These are phyloP conservation scores for Boletus rufocinnamomeus DNA, from an alignment of 768 basidiomycete genomes.

Conservation along the genomic window DNA sequence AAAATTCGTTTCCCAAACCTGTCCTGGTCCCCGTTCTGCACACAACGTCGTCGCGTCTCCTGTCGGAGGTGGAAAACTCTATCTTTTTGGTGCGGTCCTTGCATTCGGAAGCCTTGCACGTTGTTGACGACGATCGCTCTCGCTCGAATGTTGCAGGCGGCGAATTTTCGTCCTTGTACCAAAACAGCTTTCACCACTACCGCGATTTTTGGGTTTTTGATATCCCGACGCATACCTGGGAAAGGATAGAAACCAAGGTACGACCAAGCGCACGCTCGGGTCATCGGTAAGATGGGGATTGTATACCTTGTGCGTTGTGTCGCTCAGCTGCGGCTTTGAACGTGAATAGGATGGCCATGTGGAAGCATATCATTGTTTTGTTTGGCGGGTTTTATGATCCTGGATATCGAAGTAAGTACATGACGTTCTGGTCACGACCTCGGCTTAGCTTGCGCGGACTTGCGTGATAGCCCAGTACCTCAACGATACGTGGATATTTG, in stretches of 20 bases:
- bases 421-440: not conserved
- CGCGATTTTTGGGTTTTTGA: constrained; percentile 90
- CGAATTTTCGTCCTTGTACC: constrained; percentile 82
- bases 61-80: constrained; percentile 82
- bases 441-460: not conserved
- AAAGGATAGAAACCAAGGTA: constrained; percentile 83
- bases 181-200: constrained; percentile 86
- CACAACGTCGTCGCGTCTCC: constrained; percentile 79
- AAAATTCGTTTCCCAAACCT: constrained; percentile 78
- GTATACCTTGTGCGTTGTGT: not conserved
- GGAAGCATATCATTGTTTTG: constrained; percentile 84
- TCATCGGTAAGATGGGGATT: constrained; percentile 52
- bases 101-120: not conserved
- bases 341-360: constrained; percentile 73
- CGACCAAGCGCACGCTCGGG: constrained; percentile 81
- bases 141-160: constrained; percentile 50
- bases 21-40: constrained; percentile 86
- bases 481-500: constrained; percentile 84
- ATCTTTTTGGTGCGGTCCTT: constrained; percentile 63
- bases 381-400: constrained; percentile 94
- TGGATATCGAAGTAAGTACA: constrained; percentile 64
- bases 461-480: constrained; percentile 65
- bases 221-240: constrained; percentile 77
- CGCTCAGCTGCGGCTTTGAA: not conserved
- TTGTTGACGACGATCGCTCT: not conserved